phyloP scores from a whole-genome alignment of 257 asterid genomes.

The Solanum stenotomum region DNA sequence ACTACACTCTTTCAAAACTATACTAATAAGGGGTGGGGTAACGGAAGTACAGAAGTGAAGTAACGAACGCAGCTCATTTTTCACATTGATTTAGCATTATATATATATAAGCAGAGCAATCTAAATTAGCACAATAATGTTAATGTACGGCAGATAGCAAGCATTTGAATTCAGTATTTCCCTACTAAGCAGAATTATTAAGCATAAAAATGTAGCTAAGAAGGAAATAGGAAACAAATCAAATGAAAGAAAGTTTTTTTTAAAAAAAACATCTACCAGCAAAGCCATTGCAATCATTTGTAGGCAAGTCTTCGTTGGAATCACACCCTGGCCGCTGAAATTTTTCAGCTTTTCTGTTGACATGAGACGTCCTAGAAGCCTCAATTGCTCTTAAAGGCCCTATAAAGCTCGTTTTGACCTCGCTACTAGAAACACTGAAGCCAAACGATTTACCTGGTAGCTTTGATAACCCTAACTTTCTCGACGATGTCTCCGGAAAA shows the following conservation, averaged over 20 bases:
- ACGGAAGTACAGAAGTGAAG: too few relatives aligned
- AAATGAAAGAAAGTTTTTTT: background rate
- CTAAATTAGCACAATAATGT: background rate
- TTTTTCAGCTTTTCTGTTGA: slow-evolving; percentile 16
- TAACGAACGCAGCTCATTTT: too few relatives aligned
- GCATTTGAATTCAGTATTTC: background rate
- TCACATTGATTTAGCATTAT: too few relatives aligned
- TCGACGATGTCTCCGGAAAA: slow-evolving; percentile 1
- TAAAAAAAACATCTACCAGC: slow-evolving; percentile 16
- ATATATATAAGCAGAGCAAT: background rate
- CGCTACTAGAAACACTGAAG: slow-evolving; percentile 7
- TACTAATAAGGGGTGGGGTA: too few relatives aligned
- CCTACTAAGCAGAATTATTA: background rate
- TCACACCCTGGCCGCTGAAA: slow-evolving; percentile 7
- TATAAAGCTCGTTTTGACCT: slow-evolving; percentile 32
- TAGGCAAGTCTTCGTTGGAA: slow-evolving; percentile 13
- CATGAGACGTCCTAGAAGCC: slow-evolving; percentile 37
- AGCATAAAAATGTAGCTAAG: background rate
- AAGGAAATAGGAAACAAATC: background rate
- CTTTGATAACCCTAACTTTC: slow-evolving; percentile 23
- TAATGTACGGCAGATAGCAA: background rate
- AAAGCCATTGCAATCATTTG: slow-evolving; percentile 20
- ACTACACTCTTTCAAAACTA: too few relatives aligned
- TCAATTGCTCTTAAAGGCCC: slow-evolving; percentile 70
- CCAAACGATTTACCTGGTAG: slow-evolving; percentile 13